Conservation (phyloP, 78 protist genomes). For the Dictyostelium intermedium region DNA sequence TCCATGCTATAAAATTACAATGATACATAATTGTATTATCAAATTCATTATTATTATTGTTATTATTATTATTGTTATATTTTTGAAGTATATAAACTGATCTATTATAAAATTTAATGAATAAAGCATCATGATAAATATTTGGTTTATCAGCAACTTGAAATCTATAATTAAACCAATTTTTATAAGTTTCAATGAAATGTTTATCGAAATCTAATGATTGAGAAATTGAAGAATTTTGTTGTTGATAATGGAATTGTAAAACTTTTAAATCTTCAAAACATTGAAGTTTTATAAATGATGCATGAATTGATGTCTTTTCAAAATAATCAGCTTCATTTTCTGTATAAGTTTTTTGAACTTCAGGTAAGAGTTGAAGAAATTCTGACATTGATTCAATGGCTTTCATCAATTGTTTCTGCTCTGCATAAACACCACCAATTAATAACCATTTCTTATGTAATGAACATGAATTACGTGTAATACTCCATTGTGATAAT, state of each 20-base stretch:
- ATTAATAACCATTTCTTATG: constrained; percentile 38
- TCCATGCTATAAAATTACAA: constrained; percentile 19
- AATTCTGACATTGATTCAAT: background rate
- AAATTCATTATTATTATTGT: background rate
- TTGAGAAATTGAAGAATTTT: background rate
- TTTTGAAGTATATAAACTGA: background rate
- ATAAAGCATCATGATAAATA: constrained; percentile 23
- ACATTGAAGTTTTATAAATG: constrained; percentile 13
- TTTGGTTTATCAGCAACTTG: constrained; percentile 7
- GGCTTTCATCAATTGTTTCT: background rate
- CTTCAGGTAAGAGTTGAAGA: background rate
- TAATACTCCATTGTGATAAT: background rate
- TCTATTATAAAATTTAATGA: constrained; percentile 18
- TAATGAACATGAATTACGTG: background rate
- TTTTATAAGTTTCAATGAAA: background rate
- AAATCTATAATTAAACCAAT: constrained; percentile 31
- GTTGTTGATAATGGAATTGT: background rate
- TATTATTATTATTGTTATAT: background rate
- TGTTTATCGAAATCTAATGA: background rate
- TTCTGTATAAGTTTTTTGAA: background rate
- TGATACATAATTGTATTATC: background rate
- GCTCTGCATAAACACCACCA: constrained; percentile 17
- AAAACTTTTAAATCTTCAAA: constrained; percentile 12
- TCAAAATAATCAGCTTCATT: background rate
- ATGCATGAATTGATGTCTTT: constrained; percentile 4